A percentile compares a stretch with the other conserved stretches of the same genome.
These are phyloP conservation scores for Phyllosticta paracitricarpa DNA, from an alignment of 2,329 filamentous ascomycete genomes.

Conservation along the genomic window DNA sequence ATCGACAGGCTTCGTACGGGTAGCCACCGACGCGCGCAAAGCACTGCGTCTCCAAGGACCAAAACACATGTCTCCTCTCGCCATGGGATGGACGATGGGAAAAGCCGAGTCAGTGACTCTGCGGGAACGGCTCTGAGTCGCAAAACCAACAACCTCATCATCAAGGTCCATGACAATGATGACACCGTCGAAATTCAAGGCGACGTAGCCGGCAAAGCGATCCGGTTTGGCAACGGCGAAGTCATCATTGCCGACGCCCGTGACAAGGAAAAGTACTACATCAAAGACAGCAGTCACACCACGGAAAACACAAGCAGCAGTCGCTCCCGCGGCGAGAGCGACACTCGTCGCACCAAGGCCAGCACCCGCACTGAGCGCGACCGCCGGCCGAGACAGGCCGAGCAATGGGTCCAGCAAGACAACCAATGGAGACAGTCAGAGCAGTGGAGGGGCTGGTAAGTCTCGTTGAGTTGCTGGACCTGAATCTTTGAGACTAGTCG, in stretches of 20 bases:
- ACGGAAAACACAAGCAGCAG: slow-evolving; percentile 7
- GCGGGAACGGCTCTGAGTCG: slow-evolving; percentile 1
- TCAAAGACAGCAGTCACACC: slow-evolving; percentile 1
- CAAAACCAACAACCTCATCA: neutral
- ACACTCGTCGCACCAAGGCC: neutral
- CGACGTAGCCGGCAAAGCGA: neutral
- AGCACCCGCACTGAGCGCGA: neutral
- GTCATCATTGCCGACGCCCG: slow-evolving; percentile 3
- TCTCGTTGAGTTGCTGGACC: neutral
- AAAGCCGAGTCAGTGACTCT: slow-evolving; percentile 5
- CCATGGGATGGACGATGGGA: neutral
- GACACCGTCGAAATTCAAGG: slow-evolving; percentile 2
- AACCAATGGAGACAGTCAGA: neutral
- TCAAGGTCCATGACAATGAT: slow-evolving; percentile 1
- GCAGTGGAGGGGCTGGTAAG: neutral
- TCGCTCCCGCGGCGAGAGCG: slow-evolving; percentile 4
- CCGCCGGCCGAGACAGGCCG: neutral
- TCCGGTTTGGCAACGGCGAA: slow-evolving; percentile 1
- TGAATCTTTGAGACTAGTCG: neutral
- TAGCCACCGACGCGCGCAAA: neutral
- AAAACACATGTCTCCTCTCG: slow-evolving; percentile 1
- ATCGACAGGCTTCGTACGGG: slow-evolving; percentile 4
- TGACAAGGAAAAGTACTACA: slow-evolving; percentile 3
- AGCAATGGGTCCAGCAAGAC: neutral
- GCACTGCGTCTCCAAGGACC: neutral